Base-by-base conservation (phyloP, 176 grass and related monocot genomes). In the Canna indica region DNA sequence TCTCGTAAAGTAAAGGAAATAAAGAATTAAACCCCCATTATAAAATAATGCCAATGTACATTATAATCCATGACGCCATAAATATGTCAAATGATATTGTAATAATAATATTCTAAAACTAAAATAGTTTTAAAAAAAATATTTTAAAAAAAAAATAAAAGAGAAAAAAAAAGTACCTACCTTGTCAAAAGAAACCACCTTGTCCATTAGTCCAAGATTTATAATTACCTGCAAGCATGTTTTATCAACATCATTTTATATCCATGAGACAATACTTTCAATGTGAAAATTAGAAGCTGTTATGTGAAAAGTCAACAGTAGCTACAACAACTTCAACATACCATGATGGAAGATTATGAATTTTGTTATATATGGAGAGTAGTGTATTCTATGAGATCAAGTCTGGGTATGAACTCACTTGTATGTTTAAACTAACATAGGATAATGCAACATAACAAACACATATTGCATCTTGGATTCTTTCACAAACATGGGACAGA, bases 141-240 rank as follows among this genome's bases (percentile, higher is more conserved):
- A 18, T 33, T 34, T 36, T 36, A 15, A 36, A 66, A 66, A 13
- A 36, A 17, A 66, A 38, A 36, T 38, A 9, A 22, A 38, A 17
- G 18, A 44, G 70, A 39, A 82, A 80, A 76, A 67, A 34, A 57
- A 72, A 75, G 45, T 76, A 70, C 70, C 46, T 76, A 96, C 92
- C 78, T 85, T 96, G 77, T 96, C 92, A 79, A 96, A 78, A 34
- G 88, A 84, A 70, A 85, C 79, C 67, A 88, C 87, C 76, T 96
- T 91, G 77, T 83, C 77, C 92, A 96, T 96, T 50, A 80, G 83
- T 71, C 73, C 36, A 67, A 96, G 81, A 67, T 73, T 86, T 74
- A 96, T 70, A 42, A 96, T 88, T 63, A 96, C 88, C 92, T 96
- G 79, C 66, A 81, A 39, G 16, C 20, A 67, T 38, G 69, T 48